phyloP scores from a whole-genome alignment of 129 eudicot species.

The Helichrysum umbraculigerum region DNA sequence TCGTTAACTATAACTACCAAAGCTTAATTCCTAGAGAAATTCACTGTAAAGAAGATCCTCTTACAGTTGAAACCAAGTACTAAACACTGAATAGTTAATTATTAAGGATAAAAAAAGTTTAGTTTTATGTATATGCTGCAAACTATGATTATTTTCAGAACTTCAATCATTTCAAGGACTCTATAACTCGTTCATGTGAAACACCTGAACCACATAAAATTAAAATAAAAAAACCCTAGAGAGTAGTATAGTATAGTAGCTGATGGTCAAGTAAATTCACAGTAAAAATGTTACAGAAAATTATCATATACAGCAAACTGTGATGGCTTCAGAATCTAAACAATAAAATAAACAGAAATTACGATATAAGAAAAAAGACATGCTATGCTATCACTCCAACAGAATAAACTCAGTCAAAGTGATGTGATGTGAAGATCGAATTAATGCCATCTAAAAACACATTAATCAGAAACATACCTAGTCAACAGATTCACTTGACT shows the following conservation, averaged over 20 bases:
- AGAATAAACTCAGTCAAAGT: slow-evolving; percentile 21
- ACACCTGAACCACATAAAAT: not conserved
- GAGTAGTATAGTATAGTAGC: not conserved
- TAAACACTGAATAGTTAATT: not conserved
- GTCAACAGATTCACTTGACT: slow-evolving; percentile 7
- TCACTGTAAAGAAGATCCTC: not conserved
- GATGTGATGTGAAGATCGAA: slow-evolving; percentile 18
- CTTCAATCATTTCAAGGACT: not conserved
- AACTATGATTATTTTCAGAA: not conserved
- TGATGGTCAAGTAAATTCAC: not conserved
- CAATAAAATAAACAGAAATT: not conserved
- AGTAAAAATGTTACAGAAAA: not conserved
- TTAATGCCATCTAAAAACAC: slow-evolving; percentile 7
- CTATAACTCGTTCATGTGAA: not conserved
- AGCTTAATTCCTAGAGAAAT: not conserved
- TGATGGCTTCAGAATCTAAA: not conserved
- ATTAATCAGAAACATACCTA: not conserved
- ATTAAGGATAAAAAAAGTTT: not conserved
- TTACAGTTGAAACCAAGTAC: not conserved
- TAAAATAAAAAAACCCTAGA: slow-evolving; percentile 17
- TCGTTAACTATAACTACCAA: not conserved
- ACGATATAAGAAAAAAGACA: not conserved
- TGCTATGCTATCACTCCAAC: not conserved
- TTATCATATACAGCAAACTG: not conserved
- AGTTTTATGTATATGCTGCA: not conserved